These are phyloP conservation scores for Lanzia echinophila DNA, from an alignment of 2,329 filamentous ascomycete species.

Conservation along the genomic window DNA sequence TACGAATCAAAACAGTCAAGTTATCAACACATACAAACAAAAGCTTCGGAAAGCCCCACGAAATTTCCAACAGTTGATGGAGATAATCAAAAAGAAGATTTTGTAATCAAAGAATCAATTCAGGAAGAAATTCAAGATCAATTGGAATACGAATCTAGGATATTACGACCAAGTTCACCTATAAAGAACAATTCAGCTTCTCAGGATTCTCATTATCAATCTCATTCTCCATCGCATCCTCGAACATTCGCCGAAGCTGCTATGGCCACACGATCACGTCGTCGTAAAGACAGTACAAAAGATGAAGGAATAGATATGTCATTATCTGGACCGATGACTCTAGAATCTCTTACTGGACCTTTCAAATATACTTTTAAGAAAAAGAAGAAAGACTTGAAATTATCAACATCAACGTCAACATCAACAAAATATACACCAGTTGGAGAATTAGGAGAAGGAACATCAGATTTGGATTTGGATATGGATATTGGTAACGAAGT, in stretches of 20 bases:
- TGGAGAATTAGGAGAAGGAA: background rate
- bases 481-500: background rate
- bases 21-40: conserved; percentile 10
- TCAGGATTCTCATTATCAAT: too few relatives aligned
- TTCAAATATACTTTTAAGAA: conserved; percentile 15
- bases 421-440: too few relatives aligned
- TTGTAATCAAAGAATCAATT: conserved; percentile 6
- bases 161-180: background rate
- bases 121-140: conserved; percentile 11
- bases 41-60: background rate
- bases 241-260: conserved; percentile 11
- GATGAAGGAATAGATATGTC: conserved; percentile 4
- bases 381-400: conserved; percentile 11
- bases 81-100: background rate
- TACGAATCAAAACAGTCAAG: background rate
- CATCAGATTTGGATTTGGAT: background rate
- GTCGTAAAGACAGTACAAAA: conserved; percentile 3
- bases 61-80: background rate
- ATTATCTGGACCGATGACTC: conserved; percentile 9
- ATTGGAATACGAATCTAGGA: conserved; percentile 1
- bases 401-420: background rate
- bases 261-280: conserved; percentile 10
- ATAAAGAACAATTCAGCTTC: background rate
- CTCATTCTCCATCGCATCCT: background rate
- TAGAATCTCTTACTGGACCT: conserved; percentile 12